Base-by-base conservation (phyloP, 129 eudicot species). In the Escallonia herrerae region DNA sequence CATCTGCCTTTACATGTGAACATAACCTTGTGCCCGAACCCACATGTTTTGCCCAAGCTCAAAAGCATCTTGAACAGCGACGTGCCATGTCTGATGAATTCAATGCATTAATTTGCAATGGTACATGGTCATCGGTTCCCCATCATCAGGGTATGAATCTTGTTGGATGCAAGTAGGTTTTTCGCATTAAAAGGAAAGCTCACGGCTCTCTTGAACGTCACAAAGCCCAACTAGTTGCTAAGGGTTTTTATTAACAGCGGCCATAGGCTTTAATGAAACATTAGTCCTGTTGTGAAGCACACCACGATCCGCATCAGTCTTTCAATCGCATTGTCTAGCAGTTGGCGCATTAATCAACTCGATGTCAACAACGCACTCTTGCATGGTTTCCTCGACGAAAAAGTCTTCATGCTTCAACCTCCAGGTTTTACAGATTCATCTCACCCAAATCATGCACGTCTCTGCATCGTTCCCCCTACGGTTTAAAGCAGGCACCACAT, bases 71-170 rank as follows among this genome's bases (percentile, higher is more conserved):
- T 1, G 1, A 22, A 22, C 33, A 22, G 33, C 33, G 33, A 22
- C 33, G 33, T 7, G 67, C 67, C 8, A 63, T 63, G 67, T 8
- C 67, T 2, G 56, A 63, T 1, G 56, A 46, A 22, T 15, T 43
- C n/a, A 10, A 12, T 15, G 42, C 67, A 1, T 48, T 63, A 8
- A 8, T 63, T 33, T 5, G n/a, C 49, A 63, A 63, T 12, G 42
- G 15, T 5, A 63, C 67, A 5, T 44, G 67, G 33, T 12, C 43
- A 2, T 37, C 45, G 2, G 41, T 63, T 1, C 67, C 56, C 4
- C 67, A 5, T 5, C 7, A 5, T 8, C 7, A 5, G 6, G 2
- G 49, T 45, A 45, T 53, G 57, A 53, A 53, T n/a, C 14, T 53
- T 9, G 15, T 53, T 5, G 57, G 57, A 4, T 53, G 57, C 3